Percentiles rank a stretch among this genome's conserved stretches.
phyloP scores from a whole-genome alignment of 23 red algal species.

The Pyropia yezoensis region DNA sequence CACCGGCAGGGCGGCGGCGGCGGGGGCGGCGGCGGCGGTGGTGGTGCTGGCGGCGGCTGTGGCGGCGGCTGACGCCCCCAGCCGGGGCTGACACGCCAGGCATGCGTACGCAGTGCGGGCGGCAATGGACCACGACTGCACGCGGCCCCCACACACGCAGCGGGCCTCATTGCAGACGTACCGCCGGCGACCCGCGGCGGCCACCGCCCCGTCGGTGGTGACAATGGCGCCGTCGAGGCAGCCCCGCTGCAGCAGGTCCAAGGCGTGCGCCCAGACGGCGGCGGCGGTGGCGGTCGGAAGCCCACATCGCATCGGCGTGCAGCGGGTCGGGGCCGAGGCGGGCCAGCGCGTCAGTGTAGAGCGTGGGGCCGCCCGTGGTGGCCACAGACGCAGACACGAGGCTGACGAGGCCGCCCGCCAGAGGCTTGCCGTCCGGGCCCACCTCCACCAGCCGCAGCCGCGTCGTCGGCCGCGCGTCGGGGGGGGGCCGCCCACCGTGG shows the following conservation, averaged over 20 bases:
- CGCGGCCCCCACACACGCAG: not conserved
- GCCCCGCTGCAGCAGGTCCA: conserved; percentile 10
- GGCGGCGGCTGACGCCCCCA: not conserved
- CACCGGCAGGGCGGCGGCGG: no score
- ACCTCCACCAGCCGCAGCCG: not conserved
- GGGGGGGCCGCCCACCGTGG: not conserved
- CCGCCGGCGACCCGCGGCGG: not conserved
- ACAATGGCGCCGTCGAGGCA: conserved; percentile 1
- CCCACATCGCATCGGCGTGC: not conserved
- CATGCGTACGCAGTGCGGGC: conserved; percentile 11
- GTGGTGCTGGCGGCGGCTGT: not conserved
- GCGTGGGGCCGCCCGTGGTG: not conserved
- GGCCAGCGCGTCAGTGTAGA: not conserved
- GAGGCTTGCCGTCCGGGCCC: no score
- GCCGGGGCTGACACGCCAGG: conserved; percentile 6
- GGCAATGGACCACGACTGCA: conserved; percentile 7
- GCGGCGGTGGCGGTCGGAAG: not conserved
- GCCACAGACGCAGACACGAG: not conserved
- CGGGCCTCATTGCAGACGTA: conserved; percentile 9
- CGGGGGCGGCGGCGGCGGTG: no score
- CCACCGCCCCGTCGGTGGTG: not conserved
- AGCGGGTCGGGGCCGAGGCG: conserved; percentile 15
- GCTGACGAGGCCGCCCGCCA: not conserved
- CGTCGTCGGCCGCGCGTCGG: not conserved
- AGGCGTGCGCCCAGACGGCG: conserved; percentile 2